Conservation (phyloP, 1,284 basidiomycete species). For the Macrocystidia cucumis region DNA sequence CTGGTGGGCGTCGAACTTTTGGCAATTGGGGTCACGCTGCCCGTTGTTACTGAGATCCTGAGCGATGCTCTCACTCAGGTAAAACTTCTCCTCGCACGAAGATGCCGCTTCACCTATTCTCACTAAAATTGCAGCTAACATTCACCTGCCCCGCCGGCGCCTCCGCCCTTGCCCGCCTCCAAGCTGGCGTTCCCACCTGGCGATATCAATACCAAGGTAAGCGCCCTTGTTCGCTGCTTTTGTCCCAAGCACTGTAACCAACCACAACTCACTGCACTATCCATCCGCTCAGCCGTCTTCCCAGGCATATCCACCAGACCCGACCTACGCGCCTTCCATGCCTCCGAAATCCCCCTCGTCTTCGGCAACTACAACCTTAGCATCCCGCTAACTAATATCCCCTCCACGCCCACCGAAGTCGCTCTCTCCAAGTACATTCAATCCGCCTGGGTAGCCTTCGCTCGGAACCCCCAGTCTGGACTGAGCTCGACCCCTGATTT, state of each 20-base stretch:
- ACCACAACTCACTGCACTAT: background rate
- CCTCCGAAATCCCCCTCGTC: slow-evolving; percentile 23
- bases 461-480: slow-evolving; percentile 19
- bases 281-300: slow-evolving; percentile 19
- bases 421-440: slow-evolving; percentile 21
- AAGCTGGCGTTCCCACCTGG: slow-evolving; percentile 21
- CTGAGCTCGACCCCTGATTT: slow-evolving; percentile 15
- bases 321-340: slow-evolving; percentile 24
- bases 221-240: background rate
- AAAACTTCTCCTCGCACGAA: background rate
- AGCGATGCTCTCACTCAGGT: slow-evolving; percentile 13
- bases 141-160: slow-evolving; percentile 19
- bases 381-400: slow-evolving; percentile 9
- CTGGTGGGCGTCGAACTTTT: slow-evolving; percentile 6
- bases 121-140: slow-evolving; percentile 8
- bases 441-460: slow-evolving; percentile 24
- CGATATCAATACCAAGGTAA: slow-evolving; percentile 27
- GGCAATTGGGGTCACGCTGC: background rate
- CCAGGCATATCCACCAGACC: slow-evolving; percentile 19
- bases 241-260: background rate
- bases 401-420: slow-evolving; percentile 16
- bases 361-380: slow-evolving; percentile 21
- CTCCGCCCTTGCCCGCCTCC: slow-evolving; percentile 14
- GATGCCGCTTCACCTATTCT: background rate
- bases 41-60: background rate